A percentile compares a stretch with the other conserved stretches of the same genome.
These are phyloP conservation scores for Punica granatum DNA, from an alignment of 345 rosid genomes.

Conservation along the genomic window DNA sequence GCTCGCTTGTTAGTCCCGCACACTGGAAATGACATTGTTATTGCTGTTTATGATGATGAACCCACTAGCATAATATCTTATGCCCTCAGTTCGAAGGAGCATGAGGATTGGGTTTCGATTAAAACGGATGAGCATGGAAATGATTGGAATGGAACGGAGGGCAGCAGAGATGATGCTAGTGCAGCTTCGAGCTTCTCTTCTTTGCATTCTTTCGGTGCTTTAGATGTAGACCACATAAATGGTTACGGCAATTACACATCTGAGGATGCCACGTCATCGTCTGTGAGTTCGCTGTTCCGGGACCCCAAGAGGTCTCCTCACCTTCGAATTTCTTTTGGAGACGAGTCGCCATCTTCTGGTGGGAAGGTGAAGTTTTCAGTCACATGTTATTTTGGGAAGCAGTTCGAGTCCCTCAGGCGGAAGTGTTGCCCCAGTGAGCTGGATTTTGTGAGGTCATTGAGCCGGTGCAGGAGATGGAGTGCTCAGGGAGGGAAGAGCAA, in stretches of 20 bases:
- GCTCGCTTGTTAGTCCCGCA: conserved; percentile 70
- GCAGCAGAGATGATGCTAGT: conserved; percentile 27
- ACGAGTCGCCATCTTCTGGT: conserved; percentile 46
- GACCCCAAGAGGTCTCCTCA: conserved; percentile 72
- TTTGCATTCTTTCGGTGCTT: conserved; percentile 58
- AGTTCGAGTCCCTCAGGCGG: conserved; percentile 71
- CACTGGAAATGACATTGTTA: conserved; percentile 47
- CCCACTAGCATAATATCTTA: conserved; percentile 83
- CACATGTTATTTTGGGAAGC: conserved; percentile 80
- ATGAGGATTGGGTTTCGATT: conserved; percentile 61
- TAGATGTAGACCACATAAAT: conserved; percentile 48
- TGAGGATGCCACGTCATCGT: conserved; percentile 33
- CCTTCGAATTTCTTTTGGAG: conserved; percentile 59
- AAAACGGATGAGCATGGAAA: conserved; percentile 36
- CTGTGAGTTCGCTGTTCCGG: conserved; percentile 27
- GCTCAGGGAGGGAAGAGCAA: conserved; percentile 99
- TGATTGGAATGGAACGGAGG: conserved; percentile 26
- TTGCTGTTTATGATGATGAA: conserved; percentile 88
- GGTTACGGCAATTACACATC: conserved; percentile 44
- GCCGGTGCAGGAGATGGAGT: conserved; percentile 84
- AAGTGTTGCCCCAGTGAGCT: conserved; percentile 74
- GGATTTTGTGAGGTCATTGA: conserved; percentile 78
- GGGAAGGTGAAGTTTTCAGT: conserved; percentile 81
- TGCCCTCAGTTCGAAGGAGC: conserved; percentile 78
- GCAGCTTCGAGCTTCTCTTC: conserved; percentile 37